Evolutionary conservation across 371 early-diverging fungal species (phyloP), one percentile per base, ranked within the genome.

Genomic region (Mucor piriformis): DNA sequence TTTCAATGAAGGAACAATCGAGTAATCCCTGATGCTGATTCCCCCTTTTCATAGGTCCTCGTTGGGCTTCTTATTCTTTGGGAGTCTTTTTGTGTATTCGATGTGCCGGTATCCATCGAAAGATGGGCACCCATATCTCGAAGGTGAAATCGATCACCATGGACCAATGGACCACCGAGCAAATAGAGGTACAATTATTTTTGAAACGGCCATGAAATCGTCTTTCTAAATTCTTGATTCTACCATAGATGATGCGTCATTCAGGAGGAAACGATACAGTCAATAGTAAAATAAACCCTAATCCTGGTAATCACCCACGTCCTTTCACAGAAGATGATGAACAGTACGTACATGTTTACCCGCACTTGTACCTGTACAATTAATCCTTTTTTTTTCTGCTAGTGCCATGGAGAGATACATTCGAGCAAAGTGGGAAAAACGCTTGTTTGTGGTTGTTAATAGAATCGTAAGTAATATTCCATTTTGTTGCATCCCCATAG

Each of bases 1-100:
- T n/a, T n/a, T n/a, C n/a, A n/a, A n/a, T n/a, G 15, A 23, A 21
- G 27, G 37, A n/a, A 44, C 15, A 15, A n/a, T n/a, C 12, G 12
- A n/a, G 6, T n/a, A n/a, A n/a, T n/a, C n/a, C n/a, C n/a, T 29
- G 32, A 43, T 21, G 37, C 18, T 53, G 7, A 53, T n/a, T n/a
- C 35, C 38, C 10, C 16, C n/a, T 43, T 21, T 13, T 15, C 12
- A 3, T 82, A 96, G 96, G 90, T 54, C 95, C 98, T 50, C 94
- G 96, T 25, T 97, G 97, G 97, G 95, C 96, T 16, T 94, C 95
- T 6, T 92, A 88, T 86, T 95, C 95, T 56, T 72, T 97, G 23
- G 97, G 98, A 15, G 81, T 95, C 34, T 97, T 98, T 68, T 64
- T 98, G 25, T 98, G 98, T 75, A 95, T 97, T 40, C 86, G 95